Conservation (phyloP, 768 basidiomycete species). For the Lactifluus echinatus region DNA sequence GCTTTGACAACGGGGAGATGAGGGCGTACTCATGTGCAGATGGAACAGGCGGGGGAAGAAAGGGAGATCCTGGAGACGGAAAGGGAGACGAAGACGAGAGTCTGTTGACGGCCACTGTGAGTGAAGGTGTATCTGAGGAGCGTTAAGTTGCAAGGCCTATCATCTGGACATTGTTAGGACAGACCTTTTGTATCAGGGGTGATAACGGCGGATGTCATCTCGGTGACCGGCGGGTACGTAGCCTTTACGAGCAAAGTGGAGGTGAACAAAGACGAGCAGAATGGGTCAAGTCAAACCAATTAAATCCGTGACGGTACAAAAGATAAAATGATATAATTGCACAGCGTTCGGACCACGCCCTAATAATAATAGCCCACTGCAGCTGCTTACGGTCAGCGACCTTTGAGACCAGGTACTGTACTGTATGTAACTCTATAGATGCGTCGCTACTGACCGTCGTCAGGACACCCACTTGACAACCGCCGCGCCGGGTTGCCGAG, state of each 20-base stretch:
- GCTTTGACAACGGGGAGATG: slow-evolving; percentile 31
- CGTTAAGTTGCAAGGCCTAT: not conserved
- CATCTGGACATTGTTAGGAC: not conserved
- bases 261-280: not conserved
- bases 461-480: slow-evolving; percentile 3
- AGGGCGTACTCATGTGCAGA: slow-evolving; percentile 61
- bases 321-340: not conserved
- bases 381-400: no score
- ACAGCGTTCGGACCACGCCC: not conserved
- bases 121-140: slow-evolving; percentile 10
- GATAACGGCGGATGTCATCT: slow-evolving; percentile 12
- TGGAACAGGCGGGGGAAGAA: slow-evolving; percentile 59
- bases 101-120: slow-evolving; percentile 29
- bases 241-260: not conserved
- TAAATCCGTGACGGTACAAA: not conserved
- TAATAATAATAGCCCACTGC: no score
- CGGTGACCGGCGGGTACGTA: not conserved
- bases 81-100: slow-evolving; percentile 38
- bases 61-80: slow-evolving; percentile 60
- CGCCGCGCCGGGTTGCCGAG: not conserved
- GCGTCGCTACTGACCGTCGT: slow-evolving; percentile 6
- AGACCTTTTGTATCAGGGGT: slow-evolving; percentile 19
- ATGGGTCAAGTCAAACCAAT: not conserved
- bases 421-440: no score
- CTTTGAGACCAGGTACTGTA: not conserved